A percentile compares a stretch with the other conserved stretches of the same genome.
Evolutionary conservation across 345 rosid species (phyloP).

Genomic region (Salix caprea): DNA sequence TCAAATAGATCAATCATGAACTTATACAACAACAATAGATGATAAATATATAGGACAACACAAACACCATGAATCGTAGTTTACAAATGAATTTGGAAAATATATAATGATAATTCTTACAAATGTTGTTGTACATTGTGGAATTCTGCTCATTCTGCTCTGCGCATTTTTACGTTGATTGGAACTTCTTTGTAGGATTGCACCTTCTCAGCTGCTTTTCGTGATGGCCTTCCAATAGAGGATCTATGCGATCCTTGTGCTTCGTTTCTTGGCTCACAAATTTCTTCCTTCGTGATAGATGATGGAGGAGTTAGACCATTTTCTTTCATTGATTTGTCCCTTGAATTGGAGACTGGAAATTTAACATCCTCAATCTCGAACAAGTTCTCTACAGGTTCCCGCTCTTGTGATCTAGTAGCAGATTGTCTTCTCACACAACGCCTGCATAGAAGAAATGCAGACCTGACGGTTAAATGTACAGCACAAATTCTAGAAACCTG

Average conservation of each 20-base stretch:
- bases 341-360: slow-evolving; percentile 16
- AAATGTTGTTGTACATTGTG: background rate
- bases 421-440: slow-evolving; percentile 60
- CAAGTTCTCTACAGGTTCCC: slow-evolving; percentile 42
- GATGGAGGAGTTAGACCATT: slow-evolving; percentile 17
- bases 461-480: background rate
- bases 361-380: slow-evolving; percentile 55
- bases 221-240: slow-evolving; percentile 53
- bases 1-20: background rate
- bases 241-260: slow-evolving; percentile 23
- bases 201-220: slow-evolving; percentile 56
- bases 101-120: background rate
- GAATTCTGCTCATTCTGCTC: slow-evolving; percentile 9
- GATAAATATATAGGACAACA: background rate
- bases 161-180: slow-evolving; percentile 44
- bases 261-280: slow-evolving; percentile 15
- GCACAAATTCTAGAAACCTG: too few relatives aligned
- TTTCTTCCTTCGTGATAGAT: slow-evolving; percentile 17
- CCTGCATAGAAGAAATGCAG: slow-evolving; percentile 24
- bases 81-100: background rate
- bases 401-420: slow-evolving; percentile 52
- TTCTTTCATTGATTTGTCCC: slow-evolving; percentile 22
- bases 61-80: background rate
- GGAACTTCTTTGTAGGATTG: slow-evolving; percentile 60
- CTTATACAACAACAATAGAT: background rate